Base-by-base conservation (phyloP, 208 protist genomes). In the Balamuthia mandrillaris region DNA sequence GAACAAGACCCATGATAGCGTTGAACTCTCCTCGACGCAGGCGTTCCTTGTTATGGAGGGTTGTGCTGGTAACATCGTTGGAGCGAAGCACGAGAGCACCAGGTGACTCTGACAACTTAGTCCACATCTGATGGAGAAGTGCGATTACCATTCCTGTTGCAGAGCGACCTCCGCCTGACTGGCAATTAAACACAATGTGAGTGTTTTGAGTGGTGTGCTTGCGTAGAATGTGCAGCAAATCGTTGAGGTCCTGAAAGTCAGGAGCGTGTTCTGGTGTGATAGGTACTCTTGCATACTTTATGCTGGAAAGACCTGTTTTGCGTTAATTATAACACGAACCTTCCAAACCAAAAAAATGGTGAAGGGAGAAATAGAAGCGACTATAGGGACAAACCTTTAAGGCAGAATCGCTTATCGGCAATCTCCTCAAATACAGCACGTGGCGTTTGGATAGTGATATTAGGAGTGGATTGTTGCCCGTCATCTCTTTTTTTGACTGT, bases 141-240 rank as follows among this genome's bases (percentile, higher is more conserved):
- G 51, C 74, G 1, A 41, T 41, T 51, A 81, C 74, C 74, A 81
- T 81, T 2, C 74, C 74, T 33, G 63, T 51, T 21, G 74, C 45
- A 6, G 74, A 81, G 7, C 74, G 4, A 42, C 74, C 74, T n/a
- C 74, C 51, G 24, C 82, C 82, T 21, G 51, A 44, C 39, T 86
- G 82, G 31, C 82, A 86, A 31, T 86, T 86, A 44, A 75, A 86
- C 27, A 86, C 60, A 49, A 86, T 79, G 47, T 86, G 82, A 2
- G 72, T 35, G 51, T 86, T 27, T 35, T 79, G 41, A 18, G 60
- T 35, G 3, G 74, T 51, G n/a, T n/a, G n/a, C n/a, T n/a, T 66
- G 14, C 6, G 58, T 6, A 14, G 42, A 14, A 58, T 6, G 16
- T 29, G 4, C 54, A 81, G 35, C 72, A 86, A 33, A 31, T 81